These are phyloP conservation scores for Articulospora tetracladia DNA, from an alignment of 495 filamentous ascomycete species.

Conservation along the genomic window DNA sequence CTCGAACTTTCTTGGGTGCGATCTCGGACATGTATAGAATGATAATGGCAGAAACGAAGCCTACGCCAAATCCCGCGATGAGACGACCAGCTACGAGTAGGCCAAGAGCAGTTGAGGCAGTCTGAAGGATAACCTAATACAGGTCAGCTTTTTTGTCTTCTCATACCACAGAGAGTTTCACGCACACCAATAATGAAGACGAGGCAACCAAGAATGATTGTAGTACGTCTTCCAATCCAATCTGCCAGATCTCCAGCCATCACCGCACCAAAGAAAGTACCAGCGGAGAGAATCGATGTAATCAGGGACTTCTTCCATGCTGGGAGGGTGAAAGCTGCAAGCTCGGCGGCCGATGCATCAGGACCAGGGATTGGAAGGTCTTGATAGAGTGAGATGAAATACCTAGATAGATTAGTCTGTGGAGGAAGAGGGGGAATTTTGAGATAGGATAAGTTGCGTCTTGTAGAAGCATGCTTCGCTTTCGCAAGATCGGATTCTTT, in stretches of 20 bases:
- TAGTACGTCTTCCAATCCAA: slow-evolving; percentile 66
- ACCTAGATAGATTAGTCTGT: slow-evolving; percentile 23
- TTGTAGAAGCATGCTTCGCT: no score
- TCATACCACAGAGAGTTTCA: neutral
- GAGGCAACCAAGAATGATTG: slow-evolving; percentile 57
- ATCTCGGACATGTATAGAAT: slow-evolving; percentile 66
- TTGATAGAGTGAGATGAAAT: slow-evolving; percentile 63
- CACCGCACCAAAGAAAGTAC: slow-evolving; percentile 84
- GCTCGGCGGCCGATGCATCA: slow-evolving; percentile 7
- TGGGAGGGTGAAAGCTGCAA: slow-evolving; percentile 39
- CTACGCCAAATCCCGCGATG: slow-evolving; percentile 80
- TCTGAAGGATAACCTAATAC: slow-evolving; percentile 61
- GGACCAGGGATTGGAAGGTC: slow-evolving; percentile 20
- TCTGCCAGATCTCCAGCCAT: slow-evolving; percentile 68
- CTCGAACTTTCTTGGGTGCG: slow-evolving; percentile 61
- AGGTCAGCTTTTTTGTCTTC: neutral
- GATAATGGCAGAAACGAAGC: slow-evolving; percentile 66
- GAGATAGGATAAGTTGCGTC: no score
- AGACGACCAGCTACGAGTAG: slow-evolving; percentile 77
- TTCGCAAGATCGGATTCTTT: neutral
- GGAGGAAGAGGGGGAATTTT: neutral
- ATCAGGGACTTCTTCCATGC: slow-evolving; percentile 64
- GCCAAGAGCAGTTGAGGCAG: slow-evolving; percentile 57
- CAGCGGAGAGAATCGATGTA: slow-evolving; percentile 82
- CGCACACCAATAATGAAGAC: slow-evolving; percentile 69